Base-by-base conservation (phyloP, 306 rosid species). In the Prunus dulcis region DNA sequence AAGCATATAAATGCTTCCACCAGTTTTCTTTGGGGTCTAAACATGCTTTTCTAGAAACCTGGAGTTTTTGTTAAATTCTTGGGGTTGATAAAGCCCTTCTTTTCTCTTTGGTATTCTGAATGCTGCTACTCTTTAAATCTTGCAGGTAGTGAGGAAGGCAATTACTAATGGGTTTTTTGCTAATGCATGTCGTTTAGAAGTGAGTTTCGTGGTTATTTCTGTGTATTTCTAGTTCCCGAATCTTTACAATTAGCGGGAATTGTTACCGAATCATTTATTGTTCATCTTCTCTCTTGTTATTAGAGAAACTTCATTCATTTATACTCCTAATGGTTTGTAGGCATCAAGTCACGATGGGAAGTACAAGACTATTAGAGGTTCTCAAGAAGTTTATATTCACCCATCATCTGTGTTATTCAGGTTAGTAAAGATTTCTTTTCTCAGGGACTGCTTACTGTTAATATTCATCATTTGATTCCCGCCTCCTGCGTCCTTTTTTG, bases 351-450 rank as follows among this genome's bases (percentile, higher is more conserved):
- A 89, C 73, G 85, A 78, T 69, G 97, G 98, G 71, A 85, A 81
- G 88, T 94, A 94, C 77, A 94, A 89, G 91, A 94, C 95, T 14
- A 51, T 90, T 46, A 86, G 96, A 89, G 93, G 97, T 66, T 92
- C 92, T 51, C 90, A 92, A 82, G 98, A 89, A 84, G 97, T 92
- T 73, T 89, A 87, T 76, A 88, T 94, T 66, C 98, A 94, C 79
- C 98, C 98, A 10, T 94, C 95, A 9, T 92, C 95, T 46, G 97
- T 94, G 80, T 82, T 92, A 80, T 92, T 94, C 93, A 89, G 96
- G 98, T 92, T 72, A 63, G 92, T 79, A 14, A 22, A 20, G 17
- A 34, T 10, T 22, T 58, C 6, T 4, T 23, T 23, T 3, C 64
- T 12, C 64, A 58, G 57, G 57, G 57, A 52, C 57, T 52, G 57